Evolutionary conservation across 129 eudicot species (phyloP).

Genomic region (Lactuca sativa): DNA sequence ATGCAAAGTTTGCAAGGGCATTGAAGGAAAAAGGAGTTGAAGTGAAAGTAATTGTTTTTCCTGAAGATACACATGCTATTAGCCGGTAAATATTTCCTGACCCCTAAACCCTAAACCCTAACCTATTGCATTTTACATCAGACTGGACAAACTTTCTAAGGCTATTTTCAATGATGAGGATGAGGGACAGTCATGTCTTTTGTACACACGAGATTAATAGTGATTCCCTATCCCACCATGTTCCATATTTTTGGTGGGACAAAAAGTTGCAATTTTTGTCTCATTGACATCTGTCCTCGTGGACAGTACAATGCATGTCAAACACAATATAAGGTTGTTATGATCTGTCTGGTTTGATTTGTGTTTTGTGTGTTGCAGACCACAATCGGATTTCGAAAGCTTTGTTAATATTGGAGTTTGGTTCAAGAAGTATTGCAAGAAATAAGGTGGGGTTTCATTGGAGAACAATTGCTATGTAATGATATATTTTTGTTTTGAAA

Average conservation of each 20-base stretch:
- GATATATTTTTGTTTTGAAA: background rate
- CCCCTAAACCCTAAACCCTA: background rate
- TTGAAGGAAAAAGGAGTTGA: conserved; percentile 76
- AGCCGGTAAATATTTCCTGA: conserved; percentile 43
- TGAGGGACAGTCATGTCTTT: background rate
- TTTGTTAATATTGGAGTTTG: conserved; percentile 86
- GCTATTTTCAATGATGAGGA: background rate
- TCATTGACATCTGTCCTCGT: background rate
- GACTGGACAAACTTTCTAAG: background rate
- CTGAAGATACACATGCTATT: conserved; percentile 67
- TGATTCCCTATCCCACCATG: background rate
- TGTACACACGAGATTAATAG: no score
- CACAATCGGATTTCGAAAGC: conserved; percentile 96
- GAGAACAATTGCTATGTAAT: background rate
- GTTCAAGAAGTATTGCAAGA: conserved; percentile 87
- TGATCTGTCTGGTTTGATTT: background rate
- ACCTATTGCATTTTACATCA: background rate
- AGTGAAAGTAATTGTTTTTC: conserved; percentile 75
- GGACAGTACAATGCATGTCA: background rate
- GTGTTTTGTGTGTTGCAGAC: conserved; percentile 54
- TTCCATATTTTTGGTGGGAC: background rate
- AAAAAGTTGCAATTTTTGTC: background rate
- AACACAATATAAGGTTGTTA: background rate
- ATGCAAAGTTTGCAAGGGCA: conserved; percentile 71
- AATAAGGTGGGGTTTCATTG: conserved; percentile 23